These are phyloP conservation scores for Hippophae tibetana DNA, from an alignment of 306 rosid genomes.

Conservation along the genomic window DNA sequence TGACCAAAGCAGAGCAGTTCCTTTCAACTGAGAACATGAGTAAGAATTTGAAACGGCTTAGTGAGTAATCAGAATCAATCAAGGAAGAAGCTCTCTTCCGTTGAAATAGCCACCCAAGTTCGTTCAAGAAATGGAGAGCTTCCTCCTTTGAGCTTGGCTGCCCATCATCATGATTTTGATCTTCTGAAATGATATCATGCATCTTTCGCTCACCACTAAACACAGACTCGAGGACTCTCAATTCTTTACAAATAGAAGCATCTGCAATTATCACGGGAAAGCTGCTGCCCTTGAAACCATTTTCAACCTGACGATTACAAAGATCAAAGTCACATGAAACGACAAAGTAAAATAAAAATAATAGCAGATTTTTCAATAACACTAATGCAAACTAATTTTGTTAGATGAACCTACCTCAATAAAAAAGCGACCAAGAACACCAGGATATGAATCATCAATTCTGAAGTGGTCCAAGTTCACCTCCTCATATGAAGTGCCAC, in stretches of 20 bases:
- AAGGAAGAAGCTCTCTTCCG: conserved; percentile 35
- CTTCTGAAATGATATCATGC: conserved; percentile 45
- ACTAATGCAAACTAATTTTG: neutral
- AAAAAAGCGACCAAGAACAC: conserved; percentile 72
- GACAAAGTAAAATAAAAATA: neutral
- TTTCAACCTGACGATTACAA: conserved; percentile 61
- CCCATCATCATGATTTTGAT: conserved; percentile 30
- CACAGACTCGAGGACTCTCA: conserved; percentile 62
- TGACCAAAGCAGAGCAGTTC: conserved; percentile 54
- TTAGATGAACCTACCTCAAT: conserved; percentile 48
- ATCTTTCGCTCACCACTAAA: conserved; percentile 34
- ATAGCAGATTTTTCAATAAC: conserved; percentile 1
- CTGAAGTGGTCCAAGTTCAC: conserved; percentile 48
- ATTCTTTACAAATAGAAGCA: conserved; percentile 64
- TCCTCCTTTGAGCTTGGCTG: conserved; percentile 64
- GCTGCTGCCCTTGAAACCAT: conserved; percentile 72
- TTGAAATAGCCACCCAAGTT: conserved; percentile 94
- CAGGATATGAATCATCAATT: conserved; percentile 45
- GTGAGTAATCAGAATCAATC: conserved; percentile 32
- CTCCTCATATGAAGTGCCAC: conserved; percentile 45
- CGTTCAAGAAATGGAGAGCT: conserved; percentile 63
- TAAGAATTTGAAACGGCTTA: conserved; percentile 63
- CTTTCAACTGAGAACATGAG: conserved; percentile 68
- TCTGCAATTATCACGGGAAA: conserved; percentile 84
- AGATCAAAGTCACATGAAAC: neutral